Evolutionary conservation across 2,329 filamentous ascomycete genomes (phyloP).

Genomic region (Botrytis aclada): DNA sequence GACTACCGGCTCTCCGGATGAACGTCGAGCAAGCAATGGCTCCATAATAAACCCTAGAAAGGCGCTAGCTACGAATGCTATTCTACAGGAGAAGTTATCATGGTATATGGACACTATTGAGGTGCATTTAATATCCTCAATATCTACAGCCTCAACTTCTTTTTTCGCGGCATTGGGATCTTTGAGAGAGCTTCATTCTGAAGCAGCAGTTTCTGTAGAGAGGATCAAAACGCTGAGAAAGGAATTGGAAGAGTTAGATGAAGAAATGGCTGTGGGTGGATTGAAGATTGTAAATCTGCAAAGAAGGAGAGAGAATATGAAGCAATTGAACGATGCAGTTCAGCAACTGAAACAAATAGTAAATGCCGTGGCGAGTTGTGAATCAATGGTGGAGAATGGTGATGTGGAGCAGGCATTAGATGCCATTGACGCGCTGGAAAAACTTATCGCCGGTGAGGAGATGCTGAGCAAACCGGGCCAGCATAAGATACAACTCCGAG

Average conservation of each 20-base stretch:
- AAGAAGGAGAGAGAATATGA: conserved; percentile 77
- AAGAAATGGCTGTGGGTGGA: conserved; percentile 81
- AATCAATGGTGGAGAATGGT: conserved; percentile 78
- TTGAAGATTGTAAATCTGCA: conserved; percentile 82
- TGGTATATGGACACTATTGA: conserved; percentile 99
- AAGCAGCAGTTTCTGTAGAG: conserved; percentile 86
- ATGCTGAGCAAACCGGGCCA: conserved; percentile 34
- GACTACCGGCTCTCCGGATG: conserved; percentile 51
- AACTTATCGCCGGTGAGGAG: conserved; percentile 71
- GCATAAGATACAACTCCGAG: conserved; percentile 46
- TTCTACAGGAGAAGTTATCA: conserved; percentile 94
- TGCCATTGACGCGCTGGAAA: conserved; percentile 73
- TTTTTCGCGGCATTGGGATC: conserved; percentile 95
- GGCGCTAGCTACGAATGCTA: conserved; percentile 90
- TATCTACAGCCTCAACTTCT: conserved; percentile 90
- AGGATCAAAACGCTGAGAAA: conserved; percentile 77
- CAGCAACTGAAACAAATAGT: conserved; percentile 79
- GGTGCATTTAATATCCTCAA: conserved; percentile 92
- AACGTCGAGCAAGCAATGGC: conserved; percentile 56
- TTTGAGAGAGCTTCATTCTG: conserved; percentile 82
- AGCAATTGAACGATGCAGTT: conserved; percentile 77
- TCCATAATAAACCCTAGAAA: conserved; percentile 66
- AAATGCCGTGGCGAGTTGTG: conserved; percentile 70
- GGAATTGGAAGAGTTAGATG: conserved; percentile 77
- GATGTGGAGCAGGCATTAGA: conserved; percentile 77